Conservation (phyloP, 768 basidiomycete genomes). For the Amanita exitialis region DNA sequence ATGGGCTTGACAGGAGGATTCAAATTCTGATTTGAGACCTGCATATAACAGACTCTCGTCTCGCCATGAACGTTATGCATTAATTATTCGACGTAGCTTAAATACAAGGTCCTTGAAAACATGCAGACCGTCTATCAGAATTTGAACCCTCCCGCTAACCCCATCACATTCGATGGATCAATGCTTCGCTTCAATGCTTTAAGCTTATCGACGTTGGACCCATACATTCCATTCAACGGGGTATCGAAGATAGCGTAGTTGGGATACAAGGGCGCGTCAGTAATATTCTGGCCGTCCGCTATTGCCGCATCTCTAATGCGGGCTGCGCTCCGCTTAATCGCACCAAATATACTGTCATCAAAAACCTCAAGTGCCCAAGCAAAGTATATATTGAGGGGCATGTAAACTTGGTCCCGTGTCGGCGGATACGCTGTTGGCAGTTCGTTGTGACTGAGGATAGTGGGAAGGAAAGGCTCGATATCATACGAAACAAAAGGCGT, state of each 20-base stretch:
- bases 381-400: slow-evolving; percentile 19
- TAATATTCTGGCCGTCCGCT: slow-evolving; percentile 21
- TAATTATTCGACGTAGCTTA: too few species aligned
- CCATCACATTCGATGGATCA: slow-evolving; percentile 43
- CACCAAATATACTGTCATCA: slow-evolving; percentile 21
- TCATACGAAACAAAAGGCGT: slow-evolving; percentile 22
- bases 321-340: slow-evolving; percentile 22
- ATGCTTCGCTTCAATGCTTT: slow-evolving; percentile 22
- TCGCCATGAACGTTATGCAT: too few species aligned
- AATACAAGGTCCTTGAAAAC: not conserved
- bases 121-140: slow-evolving; percentile 12
- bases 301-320: slow-evolving; percentile 24
- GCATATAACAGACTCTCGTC: too few species aligned
- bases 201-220: slow-evolving; percentile 25
- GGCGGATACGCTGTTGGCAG: slow-evolving; percentile 36
- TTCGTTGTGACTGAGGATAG: slow-evolving; percentile 25
- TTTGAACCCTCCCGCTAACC: slow-evolving; percentile 43
- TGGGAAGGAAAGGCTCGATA: slow-evolving; percentile 34
- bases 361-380: slow-evolving; percentile 12
- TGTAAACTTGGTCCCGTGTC: slow-evolving; percentile 12
- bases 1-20: slow-evolving; percentile 47
- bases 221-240: slow-evolving; percentile 32
- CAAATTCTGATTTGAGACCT: slow-evolving; percentile 21
- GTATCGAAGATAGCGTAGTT: slow-evolving; percentile 42
- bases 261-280: slow-evolving; percentile 17